phyloP scores from a whole-genome alignment of 2,329 filamentous ascomycete species.

The Xylaria sp. region DNA sequence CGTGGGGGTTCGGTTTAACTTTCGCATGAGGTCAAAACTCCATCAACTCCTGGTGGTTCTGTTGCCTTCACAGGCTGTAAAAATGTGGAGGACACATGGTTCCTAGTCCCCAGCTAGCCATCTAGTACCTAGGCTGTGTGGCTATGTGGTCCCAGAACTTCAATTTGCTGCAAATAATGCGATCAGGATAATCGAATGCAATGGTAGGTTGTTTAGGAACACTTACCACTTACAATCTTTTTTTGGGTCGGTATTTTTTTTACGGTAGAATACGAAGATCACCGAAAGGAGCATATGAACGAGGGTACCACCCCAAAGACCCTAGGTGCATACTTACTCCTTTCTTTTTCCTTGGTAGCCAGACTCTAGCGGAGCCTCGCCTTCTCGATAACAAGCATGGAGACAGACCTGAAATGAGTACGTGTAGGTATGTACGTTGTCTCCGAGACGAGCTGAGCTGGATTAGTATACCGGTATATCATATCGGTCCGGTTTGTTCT shows the following conservation, averaged over 20 bases:
- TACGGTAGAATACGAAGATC: not conserved
- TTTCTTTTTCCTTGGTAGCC: not conserved
- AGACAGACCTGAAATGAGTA: constrained; percentile 11
- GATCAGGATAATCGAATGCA: constrained; percentile 13
- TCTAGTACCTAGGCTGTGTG: constrained; percentile 7
- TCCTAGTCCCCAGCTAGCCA: constrained; percentile 17
- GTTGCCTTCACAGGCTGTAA: constrained; percentile 18
- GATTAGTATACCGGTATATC: constrained; percentile 15
- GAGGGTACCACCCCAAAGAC: not conserved
- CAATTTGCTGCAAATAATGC: constrained; percentile 5
- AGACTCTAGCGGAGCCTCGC: constrained; percentile 9
- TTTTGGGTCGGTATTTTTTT: not conserved
- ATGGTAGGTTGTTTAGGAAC: not conserved
- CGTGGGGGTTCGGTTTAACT: constrained; percentile 27
- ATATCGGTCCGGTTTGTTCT: constrained; percentile 33
- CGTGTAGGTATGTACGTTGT: not conserved
- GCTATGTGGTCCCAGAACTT: constrained; percentile 21
- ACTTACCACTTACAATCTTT: constrained; percentile 11
- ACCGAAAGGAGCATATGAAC: constrained; percentile 2
- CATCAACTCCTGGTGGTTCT: constrained; percentile 12
- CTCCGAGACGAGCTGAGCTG: constrained; percentile 13
- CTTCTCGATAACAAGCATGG: constrained; percentile 30
- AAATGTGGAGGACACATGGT: constrained; percentile 26
- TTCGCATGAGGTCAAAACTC: constrained; percentile 21
- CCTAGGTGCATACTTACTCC: not conserved